phyloP scores from a whole-genome alignment of 352 stramenopile genomes.

The Poterioochromonas sp. region DNA sequence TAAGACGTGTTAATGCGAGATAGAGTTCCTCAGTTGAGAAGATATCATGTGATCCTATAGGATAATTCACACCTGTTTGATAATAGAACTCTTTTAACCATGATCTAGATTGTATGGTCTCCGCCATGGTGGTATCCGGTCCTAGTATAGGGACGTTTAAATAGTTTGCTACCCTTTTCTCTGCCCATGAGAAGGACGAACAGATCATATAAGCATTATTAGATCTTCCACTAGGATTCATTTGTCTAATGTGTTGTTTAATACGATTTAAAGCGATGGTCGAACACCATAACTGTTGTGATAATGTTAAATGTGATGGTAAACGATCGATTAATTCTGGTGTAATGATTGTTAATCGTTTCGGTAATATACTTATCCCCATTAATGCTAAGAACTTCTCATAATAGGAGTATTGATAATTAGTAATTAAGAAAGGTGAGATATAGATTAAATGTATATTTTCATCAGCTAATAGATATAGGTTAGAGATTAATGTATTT shows the following conservation, averaged over 20 bases:
- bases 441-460: constrained; percentile 76
- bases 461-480: constrained; percentile 58
- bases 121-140: constrained; percentile 44
- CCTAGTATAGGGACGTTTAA: constrained; percentile 66
- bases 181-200: constrained; percentile 59
- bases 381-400: constrained; percentile 67
- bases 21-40: constrained; percentile 73
- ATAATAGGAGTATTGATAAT: constrained; percentile 65
- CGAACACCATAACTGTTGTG: constrained; percentile 68
- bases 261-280: constrained; percentile 62
- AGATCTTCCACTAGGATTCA: too few species aligned
- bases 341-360: constrained; percentile 64
- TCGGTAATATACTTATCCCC: constrained; percentile 52
- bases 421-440: constrained; percentile 61
- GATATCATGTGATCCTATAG: constrained; percentile 68
- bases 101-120: constrained; percentile 61
- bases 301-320: constrained; percentile 64
- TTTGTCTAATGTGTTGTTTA: background rate
- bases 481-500: constrained; percentile 65
- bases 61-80: constrained; percentile 68
- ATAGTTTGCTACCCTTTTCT: constrained; percentile 62
- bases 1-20: constrained; percentile 67
- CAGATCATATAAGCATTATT: constrained; percentile 64
- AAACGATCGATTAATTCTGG: constrained; percentile 68
- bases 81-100: constrained; percentile 66